Conservation (phyloP, 2,329 filamentous ascomycete species). For the Colletotrichum godetiae region DNA sequence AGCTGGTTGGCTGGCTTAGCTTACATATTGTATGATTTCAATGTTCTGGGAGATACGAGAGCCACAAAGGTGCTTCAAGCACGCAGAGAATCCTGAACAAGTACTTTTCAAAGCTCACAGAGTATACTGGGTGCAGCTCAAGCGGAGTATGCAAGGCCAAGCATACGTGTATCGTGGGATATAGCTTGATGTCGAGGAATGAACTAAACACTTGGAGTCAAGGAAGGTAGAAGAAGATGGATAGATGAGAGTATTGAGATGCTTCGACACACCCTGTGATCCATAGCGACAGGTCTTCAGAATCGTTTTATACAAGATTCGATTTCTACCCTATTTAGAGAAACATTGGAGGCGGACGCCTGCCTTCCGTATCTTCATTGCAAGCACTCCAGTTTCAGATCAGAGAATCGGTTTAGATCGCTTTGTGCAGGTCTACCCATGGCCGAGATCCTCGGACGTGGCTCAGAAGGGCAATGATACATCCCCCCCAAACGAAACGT, state of each 20-base stretch:
- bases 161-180: neutral
- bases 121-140: too few species aligned
- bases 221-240: neutral
- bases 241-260: neutral
- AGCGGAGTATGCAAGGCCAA: too few species aligned
- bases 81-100: too few species aligned
- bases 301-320: neutral
- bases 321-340: neutral
- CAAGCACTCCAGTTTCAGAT: neutral
- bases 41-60: neutral
- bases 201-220: neutral
- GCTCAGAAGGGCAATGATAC: neutral
- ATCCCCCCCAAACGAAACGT: neutral
- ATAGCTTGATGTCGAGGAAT: neutral
- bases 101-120: too few species aligned
- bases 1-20: neutral
- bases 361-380: neutral
- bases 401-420: neutral
- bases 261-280: neutral
- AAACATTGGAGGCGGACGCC: neutral
- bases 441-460: neutral
- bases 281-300: neutral
- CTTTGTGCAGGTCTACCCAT: neutral
- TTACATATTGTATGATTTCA: neutral
- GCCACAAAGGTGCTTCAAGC: too few species aligned